phyloP scores from a whole-genome alignment of 164 flowering plant genomes.

The Chimonanthus salicifolius region DNA sequence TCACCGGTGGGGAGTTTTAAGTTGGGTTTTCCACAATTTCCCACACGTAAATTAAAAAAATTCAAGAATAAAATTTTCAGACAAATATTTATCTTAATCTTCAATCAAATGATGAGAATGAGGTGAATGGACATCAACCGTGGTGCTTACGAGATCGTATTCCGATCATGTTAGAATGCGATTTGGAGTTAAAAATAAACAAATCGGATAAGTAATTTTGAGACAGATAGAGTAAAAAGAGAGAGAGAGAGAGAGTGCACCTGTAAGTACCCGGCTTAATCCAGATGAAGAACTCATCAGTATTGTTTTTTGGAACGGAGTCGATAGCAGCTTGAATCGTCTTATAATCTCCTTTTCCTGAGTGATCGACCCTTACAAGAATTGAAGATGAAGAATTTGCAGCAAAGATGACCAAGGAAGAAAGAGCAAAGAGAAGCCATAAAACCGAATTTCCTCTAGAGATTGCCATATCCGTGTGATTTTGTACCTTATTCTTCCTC shows the following conservation, averaged over 20 bases:
- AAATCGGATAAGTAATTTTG: too few species aligned
- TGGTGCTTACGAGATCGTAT: too few species aligned
- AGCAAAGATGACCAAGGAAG: slow-evolving; percentile 15
- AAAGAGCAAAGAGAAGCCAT: neutral
- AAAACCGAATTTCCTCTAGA: neutral
- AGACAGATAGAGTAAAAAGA: too few species aligned
- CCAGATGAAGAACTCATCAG: slow-evolving; percentile 35
- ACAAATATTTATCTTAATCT: too few species aligned
- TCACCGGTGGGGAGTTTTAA: too few species aligned
- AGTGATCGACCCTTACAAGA: slow-evolving; percentile 57
- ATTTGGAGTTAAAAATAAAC: too few species aligned
- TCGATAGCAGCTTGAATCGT: slow-evolving; percentile 73
- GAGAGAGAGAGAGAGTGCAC: slow-evolving; percentile 16
- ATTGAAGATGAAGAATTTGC: slow-evolving; percentile 17
- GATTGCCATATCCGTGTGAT: neutral
- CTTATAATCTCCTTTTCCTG: slow-evolving; percentile 56
- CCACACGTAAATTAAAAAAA: too few species aligned
- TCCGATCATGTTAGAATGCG: too few species aligned
- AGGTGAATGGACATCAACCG: too few species aligned
- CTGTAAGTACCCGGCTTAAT: slow-evolving; percentile 63
- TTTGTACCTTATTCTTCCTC: slow-evolving; percentile 4
- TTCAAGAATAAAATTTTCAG: too few species aligned
- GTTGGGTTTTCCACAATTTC: too few species aligned
- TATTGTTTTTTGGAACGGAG: slow-evolving; percentile 48
- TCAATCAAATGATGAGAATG: too few species aligned